Percentiles rank a stretch among this genome's conserved stretches.
phyloP scores from a whole-genome alignment of 2,329 filamentous ascomycete species.

The Botrytis pseudocinerea region DNA sequence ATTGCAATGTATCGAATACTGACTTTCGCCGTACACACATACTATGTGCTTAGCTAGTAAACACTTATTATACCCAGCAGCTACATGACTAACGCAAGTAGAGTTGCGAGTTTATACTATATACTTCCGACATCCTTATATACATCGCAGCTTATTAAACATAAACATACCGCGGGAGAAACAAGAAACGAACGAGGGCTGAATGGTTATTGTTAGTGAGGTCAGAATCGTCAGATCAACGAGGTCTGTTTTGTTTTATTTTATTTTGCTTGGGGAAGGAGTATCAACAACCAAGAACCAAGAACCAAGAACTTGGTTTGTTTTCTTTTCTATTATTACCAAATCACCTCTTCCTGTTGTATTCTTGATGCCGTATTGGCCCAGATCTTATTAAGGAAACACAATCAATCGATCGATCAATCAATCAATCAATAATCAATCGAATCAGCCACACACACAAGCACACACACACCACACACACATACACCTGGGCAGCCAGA shows the following conservation, averaged over 20 bases:
- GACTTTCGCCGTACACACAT: background rate
- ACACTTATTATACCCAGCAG: background rate
- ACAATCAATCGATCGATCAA: background rate
- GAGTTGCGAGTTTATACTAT: background rate
- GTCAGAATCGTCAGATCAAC: slow-evolving; percentile 10
- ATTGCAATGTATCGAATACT: background rate
- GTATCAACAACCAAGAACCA: too few species aligned
- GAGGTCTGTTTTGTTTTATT: background rate
- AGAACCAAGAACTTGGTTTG: background rate
- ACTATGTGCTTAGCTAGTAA: background rate
- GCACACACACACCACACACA: background rate
- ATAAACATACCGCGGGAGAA: background rate
- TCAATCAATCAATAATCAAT: background rate
- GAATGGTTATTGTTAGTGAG: background rate
- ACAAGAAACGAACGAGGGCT: slow-evolving; percentile 5
- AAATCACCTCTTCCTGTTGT: background rate
- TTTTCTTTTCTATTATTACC: background rate
- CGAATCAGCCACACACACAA: background rate
- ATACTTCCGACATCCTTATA: background rate
- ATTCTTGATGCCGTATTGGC: background rate
- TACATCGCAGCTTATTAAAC: background rate
- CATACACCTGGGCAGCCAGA: background rate
- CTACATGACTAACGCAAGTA: background rate
- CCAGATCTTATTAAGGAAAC: background rate
- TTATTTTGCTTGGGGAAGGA: background rate